Base-by-base conservation (phyloP, 306 rosid genomes). In the Begonia fuchsioides region DNA sequence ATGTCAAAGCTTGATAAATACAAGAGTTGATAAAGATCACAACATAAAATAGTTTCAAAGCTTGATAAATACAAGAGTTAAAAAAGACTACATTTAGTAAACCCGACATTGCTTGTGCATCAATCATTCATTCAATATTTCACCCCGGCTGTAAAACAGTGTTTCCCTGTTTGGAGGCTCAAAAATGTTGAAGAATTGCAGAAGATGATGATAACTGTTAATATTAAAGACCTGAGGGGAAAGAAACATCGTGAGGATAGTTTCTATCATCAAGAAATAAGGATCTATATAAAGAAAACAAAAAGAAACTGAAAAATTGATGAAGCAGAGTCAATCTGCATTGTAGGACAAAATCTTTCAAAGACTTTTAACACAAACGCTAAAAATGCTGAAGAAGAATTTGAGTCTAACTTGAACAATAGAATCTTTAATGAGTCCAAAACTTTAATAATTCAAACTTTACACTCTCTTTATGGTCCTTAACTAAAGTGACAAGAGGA, bases 91-190 rank as follows among this genome's bases (percentile, higher is more conserved):
- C 79, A 61, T 73, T 73, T 18, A 73, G 69, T 61, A 73, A 62
- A 54, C 79, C 75, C 63, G 79, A 73, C 79, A 73, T 73, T 65
- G 75, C 72, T 68, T 54, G 66, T 44, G 63, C 53, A 47, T 68
- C 59, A 61, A 68, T 63, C 12, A 49, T 46, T 62, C 56, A 62
- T 64, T 35, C 62, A 59, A 63, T 56, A 60, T 15, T 26, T 61
- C 72, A 68, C 61, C 57, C 75, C 60, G 48, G 43, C 51, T 9
- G 5, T 48, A 26, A 64, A 53, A 52, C 44, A 43, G 38, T 56
- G 59, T 43, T n/a, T 47, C 52, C 52, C 58, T 32, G 19, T 50
- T 55, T 44, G 45, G 57, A 26, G 32, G 60, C 38, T 44, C 56
- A 49, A 67, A 55, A 40, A 41, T 45, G 45, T 59, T 54, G 59